Base-by-base conservation (phyloP, 805 yeast genomes). In the Myxozyma kluyveri region DNA sequence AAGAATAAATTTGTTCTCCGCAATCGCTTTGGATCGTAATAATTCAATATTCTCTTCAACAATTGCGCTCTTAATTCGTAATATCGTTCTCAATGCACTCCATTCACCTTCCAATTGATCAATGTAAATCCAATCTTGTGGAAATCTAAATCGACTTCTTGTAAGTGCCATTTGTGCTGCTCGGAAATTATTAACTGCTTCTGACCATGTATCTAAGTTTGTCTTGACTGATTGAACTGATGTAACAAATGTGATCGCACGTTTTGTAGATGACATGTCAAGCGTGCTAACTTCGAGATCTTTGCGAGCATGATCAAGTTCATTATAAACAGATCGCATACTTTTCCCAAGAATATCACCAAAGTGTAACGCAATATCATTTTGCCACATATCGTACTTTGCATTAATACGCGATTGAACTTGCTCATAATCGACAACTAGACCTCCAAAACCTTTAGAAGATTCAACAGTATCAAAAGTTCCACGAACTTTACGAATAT, bases 31-130 rank as follows among this genome's bases (percentile, higher is more conserved):
- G 2, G 51, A 19, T 6, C 56, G 47, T 17, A 61, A 31, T 4
- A 35, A 21, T 10, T 46, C 61, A 6, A 66, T 54, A 47, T 79
- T 74, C 0, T 70, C 69, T 6, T 72, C 68, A 5, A 86, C 69
- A 2, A 71, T 55, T 1, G 49, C 55, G 7, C 67, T 63, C 57
- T 78, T 71, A 35, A 63, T 59, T 2, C 57, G 56, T 39, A 76
- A 47, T 9, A 78, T 63, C 33, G 77, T 72, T 1, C 58, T 47
- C 29, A 82, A 62, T 1, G 80, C 70, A 0, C 69, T 61, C 48
- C 73, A 63, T 47, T 78, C 81, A 45, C 70, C 72, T 12, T 78
- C 80, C 0, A 87, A 50, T 59, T 87, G 95, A 37, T 85, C 93
- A 42, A 70, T 71, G 63, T 71, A 79, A 0, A 82, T 55, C 84